Percentiles rank a stretch among this genome's conserved stretches.
phyloP scores from a whole-genome alignment of 352 stramenopile species.

The Phytophthora citrophthora region DNA sequence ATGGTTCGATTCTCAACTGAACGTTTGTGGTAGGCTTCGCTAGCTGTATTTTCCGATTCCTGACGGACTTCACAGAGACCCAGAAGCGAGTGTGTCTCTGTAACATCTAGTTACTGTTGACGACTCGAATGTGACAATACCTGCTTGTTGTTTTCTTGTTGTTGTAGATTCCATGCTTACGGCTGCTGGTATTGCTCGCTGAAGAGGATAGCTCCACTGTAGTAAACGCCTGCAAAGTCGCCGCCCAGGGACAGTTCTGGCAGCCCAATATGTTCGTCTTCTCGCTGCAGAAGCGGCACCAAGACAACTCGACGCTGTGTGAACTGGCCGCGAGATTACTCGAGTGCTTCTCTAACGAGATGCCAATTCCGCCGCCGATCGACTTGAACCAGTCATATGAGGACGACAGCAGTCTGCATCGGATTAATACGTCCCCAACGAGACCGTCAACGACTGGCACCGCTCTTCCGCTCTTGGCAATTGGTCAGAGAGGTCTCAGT shows the following conservation, averaged over 20 bases:
- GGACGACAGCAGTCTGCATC: slow-evolving; percentile 4
- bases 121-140: slow-evolving; percentile 2
- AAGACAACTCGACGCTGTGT: slow-evolving; percentile 51
- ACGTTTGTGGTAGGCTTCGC: slow-evolving; percentile 51
- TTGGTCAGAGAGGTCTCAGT: slow-evolving; percentile 16
- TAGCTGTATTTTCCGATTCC: slow-evolving; percentile 62
- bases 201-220: slow-evolving; percentile 55
- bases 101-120: not conserved
- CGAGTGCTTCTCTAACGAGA: slow-evolving; percentile 47
- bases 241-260: slow-evolving; percentile 71
- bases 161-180: slow-evolving; percentile 58
- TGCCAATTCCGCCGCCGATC: slow-evolving; percentile 65
- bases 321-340: slow-evolving; percentile 51
- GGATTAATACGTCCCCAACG: slow-evolving; percentile 12
- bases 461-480: slow-evolving; percentile 45
- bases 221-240: slow-evolving; percentile 63
- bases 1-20: not conserved
- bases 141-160: slow-evolving; percentile 12
- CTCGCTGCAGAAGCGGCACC: slow-evolving; percentile 74
- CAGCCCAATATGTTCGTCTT: slow-evolving; percentile 85
- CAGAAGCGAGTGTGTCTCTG: slow-evolving; percentile 55
- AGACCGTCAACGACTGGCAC: slow-evolving; percentile 13
- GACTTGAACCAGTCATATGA: slow-evolving; percentile 37
- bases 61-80: slow-evolving; percentile 56
- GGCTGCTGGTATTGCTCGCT: slow-evolving; percentile 62